Conservation (phyloP, 2,329 filamentous ascomycete species). For the Venturia effusa region DNA sequence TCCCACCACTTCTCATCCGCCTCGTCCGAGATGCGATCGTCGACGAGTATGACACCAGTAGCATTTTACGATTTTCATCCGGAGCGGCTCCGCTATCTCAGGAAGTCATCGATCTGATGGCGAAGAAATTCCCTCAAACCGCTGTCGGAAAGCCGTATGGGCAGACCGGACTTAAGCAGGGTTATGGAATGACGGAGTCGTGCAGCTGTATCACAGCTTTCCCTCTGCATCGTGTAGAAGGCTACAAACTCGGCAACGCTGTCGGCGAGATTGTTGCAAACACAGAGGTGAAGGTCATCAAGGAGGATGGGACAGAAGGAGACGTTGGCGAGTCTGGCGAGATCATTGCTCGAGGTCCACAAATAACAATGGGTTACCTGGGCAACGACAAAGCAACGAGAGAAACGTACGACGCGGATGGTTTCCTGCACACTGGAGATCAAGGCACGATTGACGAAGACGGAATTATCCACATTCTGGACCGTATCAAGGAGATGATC, state of each 20-base stretch:
- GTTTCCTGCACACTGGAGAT: constrained; percentile 49
- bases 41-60: constrained; percentile 44
- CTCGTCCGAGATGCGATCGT: constrained; percentile 47
- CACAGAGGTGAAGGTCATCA: constrained; percentile 50
- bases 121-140: constrained; percentile 44
- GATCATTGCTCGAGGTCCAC: constrained; percentile 36
- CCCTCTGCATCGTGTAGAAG: constrained; percentile 41
- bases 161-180: constrained; percentile 47
- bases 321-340: constrained; percentile 43
- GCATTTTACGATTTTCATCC: constrained; percentile 45
- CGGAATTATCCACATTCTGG: constrained; percentile 46
- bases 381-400: constrained; percentile 32
- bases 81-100: constrained; percentile 48
- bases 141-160: constrained; percentile 10
- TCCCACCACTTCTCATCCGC: constrained; percentile 51
- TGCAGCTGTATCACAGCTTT: constrained; percentile 54
- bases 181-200: constrained; percentile 59
- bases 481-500: constrained; percentile 58
- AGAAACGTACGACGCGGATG: constrained; percentile 36
- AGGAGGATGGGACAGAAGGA: constrained; percentile 44
- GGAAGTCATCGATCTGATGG: constrained; percentile 46
- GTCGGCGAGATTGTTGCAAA: constrained; percentile 47
- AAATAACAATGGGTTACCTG: constrained; percentile 41
- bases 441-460: constrained; percentile 44
- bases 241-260: constrained; percentile 45